Percentiles rank a stretch among this genome's conserved stretches.
Conservation (phyloP, 805 yeast species). For the Sugiyamaella qingdaonensis region DNA sequence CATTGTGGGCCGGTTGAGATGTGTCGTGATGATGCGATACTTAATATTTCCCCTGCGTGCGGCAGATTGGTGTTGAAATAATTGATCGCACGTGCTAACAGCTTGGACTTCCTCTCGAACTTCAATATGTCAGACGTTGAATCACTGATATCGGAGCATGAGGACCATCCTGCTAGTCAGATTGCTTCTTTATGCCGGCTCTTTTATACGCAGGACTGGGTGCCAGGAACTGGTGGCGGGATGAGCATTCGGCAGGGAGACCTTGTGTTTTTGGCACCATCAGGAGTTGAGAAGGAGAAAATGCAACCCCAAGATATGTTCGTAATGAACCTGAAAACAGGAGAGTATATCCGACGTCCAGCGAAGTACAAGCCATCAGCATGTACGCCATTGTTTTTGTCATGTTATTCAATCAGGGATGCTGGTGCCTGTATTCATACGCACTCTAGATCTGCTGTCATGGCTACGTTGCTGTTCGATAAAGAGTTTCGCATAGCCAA, state of each 20-base stretch:
- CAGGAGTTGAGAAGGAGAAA: conserved; percentile 94
- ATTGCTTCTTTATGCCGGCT: conserved; percentile 76
- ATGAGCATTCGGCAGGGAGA: conserved; percentile 64
- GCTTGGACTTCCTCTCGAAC: too few species aligned
- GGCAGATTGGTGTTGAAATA: too few species aligned
- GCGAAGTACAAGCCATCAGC: conserved; percentile 77
- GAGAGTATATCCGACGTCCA: conserved; percentile 58
- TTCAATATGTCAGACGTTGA: too few species aligned
- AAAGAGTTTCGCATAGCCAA: conserved; percentile 70
- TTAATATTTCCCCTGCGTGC: too few species aligned
- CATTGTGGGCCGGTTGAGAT: too few species aligned
- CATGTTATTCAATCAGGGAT: conserved; percentile 59
- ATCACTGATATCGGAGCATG: conserved; percentile 37
- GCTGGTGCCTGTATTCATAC: conserved; percentile 96
- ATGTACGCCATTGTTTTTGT: conserved; percentile 83
- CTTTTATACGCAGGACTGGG: conserved; percentile 83
- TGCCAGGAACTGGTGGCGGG: conserved; percentile 96
- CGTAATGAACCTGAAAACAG: conserved; percentile 56
- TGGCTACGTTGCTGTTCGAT: conserved; percentile 67
- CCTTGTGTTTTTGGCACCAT: conserved; percentile 75
- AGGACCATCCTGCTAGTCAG: conserved; percentile 74
- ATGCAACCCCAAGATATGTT: conserved; percentile 79
- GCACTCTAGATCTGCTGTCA: conserved; percentile 84
- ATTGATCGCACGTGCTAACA: too few species aligned
- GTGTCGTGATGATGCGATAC: too few species aligned